Conservation (phyloP, 257 asterid genomes). For the Cordia subcordata region DNA sequence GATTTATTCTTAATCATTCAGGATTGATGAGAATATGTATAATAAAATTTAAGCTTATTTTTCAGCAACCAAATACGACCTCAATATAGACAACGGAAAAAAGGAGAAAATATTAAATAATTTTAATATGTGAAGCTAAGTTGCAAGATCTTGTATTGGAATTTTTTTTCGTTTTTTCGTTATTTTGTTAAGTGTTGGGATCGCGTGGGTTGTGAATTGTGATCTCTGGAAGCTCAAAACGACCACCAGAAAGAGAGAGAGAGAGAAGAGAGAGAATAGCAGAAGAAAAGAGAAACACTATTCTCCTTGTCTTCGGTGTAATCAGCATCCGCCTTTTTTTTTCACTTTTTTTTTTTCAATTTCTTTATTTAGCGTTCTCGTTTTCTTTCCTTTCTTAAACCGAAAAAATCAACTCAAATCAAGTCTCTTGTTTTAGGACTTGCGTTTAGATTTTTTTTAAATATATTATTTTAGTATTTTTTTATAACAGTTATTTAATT, state of each 20-base stretch:
- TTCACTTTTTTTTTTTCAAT: slow-evolving; percentile 10
- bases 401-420: too few species aligned
- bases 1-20: neutral
- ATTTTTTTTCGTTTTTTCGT: neutral
- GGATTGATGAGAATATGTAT: neutral
- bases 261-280: slow-evolving; percentile 8
- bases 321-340: slow-evolving; percentile 69
- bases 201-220: slow-evolving; percentile 21
- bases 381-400: too few species aligned
- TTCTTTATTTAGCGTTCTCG: neutral
- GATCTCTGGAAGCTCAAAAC: slow-evolving; percentile 57
- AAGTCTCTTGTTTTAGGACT: too few species aligned
- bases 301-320: slow-evolving; percentile 44
- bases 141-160: slow-evolving; percentile 16
- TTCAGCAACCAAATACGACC: slow-evolving; percentile 37
- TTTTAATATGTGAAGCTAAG: slow-evolving; percentile 17
- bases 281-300: slow-evolving; percentile 15
- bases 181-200: neutral
- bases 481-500: too few species aligned
- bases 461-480: too few species aligned
- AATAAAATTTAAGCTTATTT: slow-evolving; percentile 31
- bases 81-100: slow-evolving; percentile 3
- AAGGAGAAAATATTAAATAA: neutral
- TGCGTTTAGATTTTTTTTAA: too few species aligned
- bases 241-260: slow-evolving; percentile 27